phyloP scores from a whole-genome alignment of 257 asterid genomes.

The Gentiana dahurica region DNA sequence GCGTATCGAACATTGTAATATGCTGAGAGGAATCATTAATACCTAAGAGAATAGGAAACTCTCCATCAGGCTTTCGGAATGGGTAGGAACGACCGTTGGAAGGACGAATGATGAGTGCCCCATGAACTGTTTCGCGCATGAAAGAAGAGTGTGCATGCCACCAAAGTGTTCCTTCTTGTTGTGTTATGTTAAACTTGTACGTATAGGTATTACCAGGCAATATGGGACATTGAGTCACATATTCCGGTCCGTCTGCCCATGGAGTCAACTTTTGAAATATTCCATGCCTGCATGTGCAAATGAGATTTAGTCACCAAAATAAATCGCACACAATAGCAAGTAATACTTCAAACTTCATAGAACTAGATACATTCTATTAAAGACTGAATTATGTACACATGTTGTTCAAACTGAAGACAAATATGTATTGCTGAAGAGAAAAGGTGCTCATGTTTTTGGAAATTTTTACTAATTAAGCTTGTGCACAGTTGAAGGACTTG shows the following conservation, averaged over 20 bases:
- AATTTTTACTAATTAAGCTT: too few relatives aligned
- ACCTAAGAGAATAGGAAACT: slow-evolving; percentile 47
- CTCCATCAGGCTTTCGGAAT: slow-evolving; percentile 41
- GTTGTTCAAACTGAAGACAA: too few relatives aligned
- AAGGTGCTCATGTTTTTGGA: too few relatives aligned
- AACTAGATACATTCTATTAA: too few relatives aligned
- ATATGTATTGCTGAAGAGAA: too few relatives aligned
- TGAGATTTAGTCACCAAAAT: too few relatives aligned
- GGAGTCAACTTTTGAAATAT: slow-evolving; percentile 37
- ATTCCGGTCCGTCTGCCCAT: slow-evolving; percentile 65
- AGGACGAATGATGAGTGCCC: slow-evolving; percentile 51
- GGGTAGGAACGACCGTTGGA: slow-evolving; percentile 33
- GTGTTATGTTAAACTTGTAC: slow-evolving; percentile 35
- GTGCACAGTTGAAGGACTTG: too few relatives aligned
- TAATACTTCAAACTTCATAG: too few relatives aligned
- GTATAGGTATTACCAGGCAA: slow-evolving; percentile 42
- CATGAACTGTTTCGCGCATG: slow-evolving; percentile 50
- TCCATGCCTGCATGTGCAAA: slow-evolving; percentile 35
- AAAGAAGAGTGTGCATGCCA: slow-evolving; percentile 56
- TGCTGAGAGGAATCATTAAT: too few relatives aligned
- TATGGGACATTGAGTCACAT: slow-evolving; percentile 51
- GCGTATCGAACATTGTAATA: too few relatives aligned
- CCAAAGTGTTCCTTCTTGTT: slow-evolving; percentile 49
- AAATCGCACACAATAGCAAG: too few relatives aligned
- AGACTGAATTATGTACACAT: too few relatives aligned